Percentiles rank a stretch among this genome's conserved stretches.
phyloP scores from a whole-genome alignment of 2,329 filamentous ascomycete species.

The Cercospora zeina region DNA sequence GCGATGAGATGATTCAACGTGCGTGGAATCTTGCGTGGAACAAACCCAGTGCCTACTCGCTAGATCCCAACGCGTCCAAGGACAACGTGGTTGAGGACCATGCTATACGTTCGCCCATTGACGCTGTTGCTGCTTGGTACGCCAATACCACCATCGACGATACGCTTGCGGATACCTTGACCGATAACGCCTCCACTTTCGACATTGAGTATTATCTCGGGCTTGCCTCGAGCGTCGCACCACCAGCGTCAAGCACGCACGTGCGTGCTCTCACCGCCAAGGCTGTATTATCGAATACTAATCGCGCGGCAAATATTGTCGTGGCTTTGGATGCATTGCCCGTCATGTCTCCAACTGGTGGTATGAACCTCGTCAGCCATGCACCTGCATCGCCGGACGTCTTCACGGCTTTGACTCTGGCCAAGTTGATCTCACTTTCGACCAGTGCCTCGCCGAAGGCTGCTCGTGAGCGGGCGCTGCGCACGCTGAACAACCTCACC shows the following conservation, averaged over 20 bases:
- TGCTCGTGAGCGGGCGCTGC: conserved; percentile 44
- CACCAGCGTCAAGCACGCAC: conserved; percentile 72
- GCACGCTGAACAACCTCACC: conserved; percentile 45
- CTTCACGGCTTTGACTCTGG: conserved; percentile 58
- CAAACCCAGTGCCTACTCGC: conserved; percentile 68
- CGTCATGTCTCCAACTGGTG: conserved; percentile 31
- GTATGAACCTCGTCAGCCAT: conserved; percentile 53
- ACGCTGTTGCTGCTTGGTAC: conserved; percentile 89
- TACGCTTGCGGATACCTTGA: conserved; percentile 60
- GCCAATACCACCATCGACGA: conserved; percentile 72
- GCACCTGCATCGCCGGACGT: conserved; percentile 60
- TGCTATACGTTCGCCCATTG: conserved; percentile 80
- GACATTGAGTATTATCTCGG: conserved; percentile 57
- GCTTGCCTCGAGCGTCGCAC: conserved; percentile 71
- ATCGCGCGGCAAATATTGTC: conserved; percentile 54
- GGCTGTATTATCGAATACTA: conserved; percentile 57
- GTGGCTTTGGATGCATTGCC: conserved; percentile 57
- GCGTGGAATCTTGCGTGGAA: conserved; percentile 92
- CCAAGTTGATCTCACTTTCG: conserved; percentile 57
- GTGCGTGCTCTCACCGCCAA: conserved; percentile 60
- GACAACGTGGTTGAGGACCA: conserved; percentile 82
- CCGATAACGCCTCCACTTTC: conserved; percentile 48
- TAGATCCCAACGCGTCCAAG: conserved; percentile 68
- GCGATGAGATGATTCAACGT: conserved; percentile 73
- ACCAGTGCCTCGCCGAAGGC: conserved; percentile 28